Conservation (phyloP, 139 green algal genomes). For the Chlorella sp. region DNA sequence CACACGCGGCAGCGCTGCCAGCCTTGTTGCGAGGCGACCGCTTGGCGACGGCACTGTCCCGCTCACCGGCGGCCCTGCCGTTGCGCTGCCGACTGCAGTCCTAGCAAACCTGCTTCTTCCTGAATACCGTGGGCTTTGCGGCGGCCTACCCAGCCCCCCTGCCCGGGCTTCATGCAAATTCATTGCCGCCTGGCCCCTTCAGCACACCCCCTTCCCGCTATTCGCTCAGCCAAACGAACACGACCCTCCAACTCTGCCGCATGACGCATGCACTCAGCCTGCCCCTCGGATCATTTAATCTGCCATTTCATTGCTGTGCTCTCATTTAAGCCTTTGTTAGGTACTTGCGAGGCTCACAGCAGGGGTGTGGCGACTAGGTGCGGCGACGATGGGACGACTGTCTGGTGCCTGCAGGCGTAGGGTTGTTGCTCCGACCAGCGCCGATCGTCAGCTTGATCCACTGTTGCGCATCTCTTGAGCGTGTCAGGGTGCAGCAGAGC, state of each 20-base stretch:
- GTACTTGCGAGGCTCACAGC: background rate
- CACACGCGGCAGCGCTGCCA: too few species aligned
- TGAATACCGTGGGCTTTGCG: background rate
- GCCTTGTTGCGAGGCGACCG: too few species aligned
- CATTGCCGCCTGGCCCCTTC: too few species aligned
- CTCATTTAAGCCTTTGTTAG: background rate
- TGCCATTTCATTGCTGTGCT: conserved; percentile 7
- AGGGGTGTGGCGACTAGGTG: too few species aligned
- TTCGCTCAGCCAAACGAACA: background rate
- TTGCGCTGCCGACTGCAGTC: background rate
- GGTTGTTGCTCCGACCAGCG: too few species aligned
- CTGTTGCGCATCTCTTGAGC: too few species aligned
- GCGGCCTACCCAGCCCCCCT: background rate
- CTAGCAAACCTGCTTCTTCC: background rate
- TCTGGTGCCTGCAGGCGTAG: too few species aligned
- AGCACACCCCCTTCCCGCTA: too few species aligned
- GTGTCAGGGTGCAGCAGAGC: background rate
- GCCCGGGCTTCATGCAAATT: too few species aligned
- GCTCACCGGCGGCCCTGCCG: background rate
- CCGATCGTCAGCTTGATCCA: too few species aligned
- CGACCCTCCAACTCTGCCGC: background rate
- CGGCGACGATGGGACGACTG: too few species aligned
- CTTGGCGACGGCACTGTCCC: too few species aligned
- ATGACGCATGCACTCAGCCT: background rate
- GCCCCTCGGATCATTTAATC: background rate